Base-by-base conservation (phyloP, 306 rosid species). In the Senna tora region DNA sequence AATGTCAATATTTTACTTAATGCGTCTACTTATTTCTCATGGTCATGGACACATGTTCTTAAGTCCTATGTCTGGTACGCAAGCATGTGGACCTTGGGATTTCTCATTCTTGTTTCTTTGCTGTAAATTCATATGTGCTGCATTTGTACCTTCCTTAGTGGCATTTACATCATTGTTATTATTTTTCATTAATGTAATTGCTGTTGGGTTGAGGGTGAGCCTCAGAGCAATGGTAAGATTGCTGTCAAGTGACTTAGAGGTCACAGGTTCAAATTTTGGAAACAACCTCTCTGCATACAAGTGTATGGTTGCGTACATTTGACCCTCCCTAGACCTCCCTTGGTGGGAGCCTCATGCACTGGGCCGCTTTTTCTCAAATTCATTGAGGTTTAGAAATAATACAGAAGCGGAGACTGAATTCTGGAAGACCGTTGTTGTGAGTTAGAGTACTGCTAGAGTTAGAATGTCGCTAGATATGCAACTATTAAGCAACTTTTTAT, bases 71-170 rank as follows among this genome's bases (percentile, higher is more conserved):
- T 15, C 47, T 56, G 49, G 63, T 21, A 38, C 65, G 55, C 57
- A 47, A 65, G 59, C 64, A 52, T 2, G 4, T 41, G 10, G 17
- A 57, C 54, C 36, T 7, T 36, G 41, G 66, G n/a, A 46, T 57
- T 17, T 19, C 45, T 56, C 58, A 61, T 59, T 49, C 12, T 17
- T 17, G 53, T 58, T 69, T 54, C 72, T 71, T 49, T 42, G 52
- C 41, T 28, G 10, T 13, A 55, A 47, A 64, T 58, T 42, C 66
- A 42, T 10, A 3, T 30, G 65, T 75, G 42, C 45, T 41, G 43
- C 65, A 65, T 36, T 10, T 45, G 4, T 59, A 64, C 49, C 50
- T n/a, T 33, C 55, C 55, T 43, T 1, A 2, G 25, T 2, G 5
- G 55, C 25, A 7, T 50, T 6, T 7, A 6, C 53, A 19, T 65